Base-by-base conservation (phyloP, 2,329 filamentous ascomycete species). In the Fusarium albosuccineum region DNA sequence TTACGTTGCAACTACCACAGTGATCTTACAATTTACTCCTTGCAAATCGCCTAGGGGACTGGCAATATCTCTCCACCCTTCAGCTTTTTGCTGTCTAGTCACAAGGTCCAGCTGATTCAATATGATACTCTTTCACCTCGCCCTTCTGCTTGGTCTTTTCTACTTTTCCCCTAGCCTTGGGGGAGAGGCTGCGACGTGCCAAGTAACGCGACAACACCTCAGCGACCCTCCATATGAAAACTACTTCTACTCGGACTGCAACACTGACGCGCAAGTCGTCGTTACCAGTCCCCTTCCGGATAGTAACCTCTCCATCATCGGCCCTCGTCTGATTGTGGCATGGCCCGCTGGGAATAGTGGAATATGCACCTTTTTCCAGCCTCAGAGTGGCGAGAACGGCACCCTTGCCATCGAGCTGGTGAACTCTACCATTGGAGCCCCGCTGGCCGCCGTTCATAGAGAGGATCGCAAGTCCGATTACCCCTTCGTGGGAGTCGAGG, bases 271-370 rank as follows among this genome's bases (percentile, higher is more conserved):
- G 6, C 88, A 91, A 66, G 86, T 88, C 0, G 83, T 91, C 1
- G 78, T 91, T 1, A 90, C 87, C 0, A 89, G 82, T 60, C 88
- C 88, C 13, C 74, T 84, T 0, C 70, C 80, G 2, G 80, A 82
- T 14, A 88, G 84, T 57, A 82, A 89, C 67, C 76, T 89, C 2
- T 82, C 78, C 1, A 78, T 87, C 34, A 86, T 89, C 61, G 80
- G 82, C 0, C 87, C 88, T 9, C 81, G 88, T n/a, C 75, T 91
- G 22, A 79, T 89, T 17, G 64, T 87, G 8, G 89, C 88, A 9
- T 91, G 88, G 88, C 88, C 89, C 8, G 86, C 87, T 9, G 89
- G 89, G 2, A 88, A 91, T 68, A 90, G 87, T 53, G 89, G 89
- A 1, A 79, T 85, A 27, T 83, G 83, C 5, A 78, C 83, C 0